Conservation (phyloP, 106 monocot species). For the Apostasia shenzhenica region DNA sequence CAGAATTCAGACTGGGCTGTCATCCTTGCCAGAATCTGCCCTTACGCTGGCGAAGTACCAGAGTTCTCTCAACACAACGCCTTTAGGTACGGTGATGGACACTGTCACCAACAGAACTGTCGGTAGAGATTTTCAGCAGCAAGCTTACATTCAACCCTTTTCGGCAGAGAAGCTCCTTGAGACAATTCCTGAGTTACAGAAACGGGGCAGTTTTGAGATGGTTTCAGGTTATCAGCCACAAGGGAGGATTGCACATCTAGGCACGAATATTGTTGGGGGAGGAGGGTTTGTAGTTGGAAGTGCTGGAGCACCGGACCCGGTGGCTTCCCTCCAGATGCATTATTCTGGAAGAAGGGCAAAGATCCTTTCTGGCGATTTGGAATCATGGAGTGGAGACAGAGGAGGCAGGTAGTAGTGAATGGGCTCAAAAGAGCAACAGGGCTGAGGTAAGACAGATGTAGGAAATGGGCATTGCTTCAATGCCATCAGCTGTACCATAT, state of each 20-base stretch:
- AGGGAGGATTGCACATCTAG: slow-evolving; percentile 15
- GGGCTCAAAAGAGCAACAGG: background rate
- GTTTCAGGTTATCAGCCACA: slow-evolving; percentile 38
- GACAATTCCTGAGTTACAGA: slow-evolving; percentile 19
- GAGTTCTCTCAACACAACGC: slow-evolving; percentile 17
- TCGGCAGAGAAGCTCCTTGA: slow-evolving; percentile 18
- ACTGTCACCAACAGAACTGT: background rate
- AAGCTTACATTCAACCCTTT: slow-evolving; percentile 16
- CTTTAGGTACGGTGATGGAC: slow-evolving; percentile 31
- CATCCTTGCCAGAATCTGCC: slow-evolving; percentile 46
- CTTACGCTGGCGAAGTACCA: slow-evolving; percentile 41
- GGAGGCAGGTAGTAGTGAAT: slow-evolving; percentile 27
- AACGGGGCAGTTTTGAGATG: slow-evolving; percentile 27
- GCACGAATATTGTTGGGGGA: slow-evolving; percentile 9
- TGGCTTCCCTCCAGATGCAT: slow-evolving; percentile 56
- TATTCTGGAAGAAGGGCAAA: slow-evolving; percentile 27
- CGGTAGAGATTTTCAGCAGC: slow-evolving; percentile 19
- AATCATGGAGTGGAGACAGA: slow-evolving; percentile 39
- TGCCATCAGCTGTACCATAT: slow-evolving; percentile 4
- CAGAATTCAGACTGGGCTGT: slow-evolving; percentile 39
- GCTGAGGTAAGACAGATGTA: background rate
- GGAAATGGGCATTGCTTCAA: background rate
- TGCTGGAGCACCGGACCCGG: slow-evolving; percentile 54
- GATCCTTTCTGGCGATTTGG: slow-evolving; percentile 27
- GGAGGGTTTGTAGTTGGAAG: slow-evolving; percentile 21